Evolutionary conservation across 441 rosid genomes (phyloP), one percentile per base, ranked within the genome.

Genomic region (Eruca vesicaria): DNA sequence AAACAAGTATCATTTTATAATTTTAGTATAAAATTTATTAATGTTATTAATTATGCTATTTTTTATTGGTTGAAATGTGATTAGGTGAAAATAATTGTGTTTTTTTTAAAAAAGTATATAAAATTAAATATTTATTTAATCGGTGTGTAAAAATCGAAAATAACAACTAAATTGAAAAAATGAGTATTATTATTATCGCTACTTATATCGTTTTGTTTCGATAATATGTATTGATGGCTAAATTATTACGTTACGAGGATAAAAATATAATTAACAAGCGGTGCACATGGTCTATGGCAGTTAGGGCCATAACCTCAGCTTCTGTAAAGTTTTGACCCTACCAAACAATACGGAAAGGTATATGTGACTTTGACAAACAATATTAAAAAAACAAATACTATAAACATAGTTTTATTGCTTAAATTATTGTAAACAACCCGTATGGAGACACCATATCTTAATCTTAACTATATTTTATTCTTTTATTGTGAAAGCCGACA

Each of bases 231-330:
- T 63, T 28, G 28, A 62, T 53, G 61, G 20, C 75, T 45, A 57
- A 64, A 56, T 45, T 50, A 45, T 50, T 71, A 77, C 80, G 80
- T 71, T 77, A 71, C 72, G 21, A 58, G 67, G 26, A 67, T 23
- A 53, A 31, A 23, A 53, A 41, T 58, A 45, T 65, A 41, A 63
- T 62, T 38, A 41, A 57, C 31, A 70, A 70, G 66, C 66, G 80
- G 71, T 70, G 71, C 80, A 76, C 80, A 76, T 76, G 80, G 75
- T 76, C 64, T 70, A 69, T 76, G 75, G 66, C 79, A 63, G 75
- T 76, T 63, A 76, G 66, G 75, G 71, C 79, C 79, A 76, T 76
- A 76, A 76, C 71, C 80, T 76, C 75, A 70, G 66, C 80, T 76
- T 69, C 71, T 70, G 75, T 65, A 64, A 70, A 76, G 71, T 45